Base-by-base conservation (phyloP, 148 eudicot genomes). In the Chenopodium quinoa region DNA sequence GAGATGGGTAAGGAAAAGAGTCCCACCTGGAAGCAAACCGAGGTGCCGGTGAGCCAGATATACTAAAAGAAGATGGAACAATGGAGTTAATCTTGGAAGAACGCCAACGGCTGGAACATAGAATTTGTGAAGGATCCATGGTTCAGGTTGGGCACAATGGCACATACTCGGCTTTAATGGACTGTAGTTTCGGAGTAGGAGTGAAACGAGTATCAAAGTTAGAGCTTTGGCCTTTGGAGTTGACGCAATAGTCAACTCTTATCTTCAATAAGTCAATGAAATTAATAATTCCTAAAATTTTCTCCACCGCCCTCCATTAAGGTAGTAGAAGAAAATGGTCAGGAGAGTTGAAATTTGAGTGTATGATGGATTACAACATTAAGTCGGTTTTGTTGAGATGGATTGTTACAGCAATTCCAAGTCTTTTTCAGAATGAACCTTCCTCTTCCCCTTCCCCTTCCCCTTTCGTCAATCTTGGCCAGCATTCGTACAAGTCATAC, bases 1-100 rank as follows among this genome's bases (percentile, higher is more conserved):
- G 9, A n/a, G 20, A 16, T n/a, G 56, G n/a, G 2, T 27, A 4
- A 8, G 25, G 75, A 71, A 71, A 6, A 34, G 72, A 65, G 4
- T 66, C 73, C 80, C 80, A 47, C 6, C 40, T 66, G 14, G 80
- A 78, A 13, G 80, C 80, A 7, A 65, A 14, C n/a, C 80, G 80
- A 23, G 72, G 80, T 13, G 72, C 62, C n/a, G 47, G 60, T 2
- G 80, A 66, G 12, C 1, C 14, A 2, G 40, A 78, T 66, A 73
- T 9, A 4, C 22, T 47, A 1, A 10, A 4, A 46, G 60, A 13
- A 1, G 37, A 16, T 65, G 44, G n/a, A 54, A 29, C 11, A 20
- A 9, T 37, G 22, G 44, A 54, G 66, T 66, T 66, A 4, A 31
- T 10, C 78, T 6, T 62, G 12, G 47, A 22, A 9, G 65, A 54